These are phyloP conservation scores for Penicillium italicum DNA, from an alignment of 2,329 filamentous ascomycete species.

Conservation along the genomic window DNA sequence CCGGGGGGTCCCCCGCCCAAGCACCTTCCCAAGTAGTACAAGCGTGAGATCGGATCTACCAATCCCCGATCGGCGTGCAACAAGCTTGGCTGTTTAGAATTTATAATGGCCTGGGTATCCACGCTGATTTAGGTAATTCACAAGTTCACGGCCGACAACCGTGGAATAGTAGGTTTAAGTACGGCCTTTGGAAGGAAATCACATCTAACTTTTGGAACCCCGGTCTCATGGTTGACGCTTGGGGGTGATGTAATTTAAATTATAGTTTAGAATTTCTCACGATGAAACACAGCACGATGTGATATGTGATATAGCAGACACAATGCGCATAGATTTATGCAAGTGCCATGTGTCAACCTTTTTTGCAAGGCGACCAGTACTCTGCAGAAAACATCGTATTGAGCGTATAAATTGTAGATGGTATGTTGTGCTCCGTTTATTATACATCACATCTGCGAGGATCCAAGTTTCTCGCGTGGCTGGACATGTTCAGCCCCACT, in stretches of 20 bases:
- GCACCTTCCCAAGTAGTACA: constrained; percentile 13
- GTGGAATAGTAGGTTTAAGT: not conserved
- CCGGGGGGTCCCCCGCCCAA: not conserved
- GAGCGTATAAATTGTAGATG: not conserved
- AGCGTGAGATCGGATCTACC: constrained; percentile 10
- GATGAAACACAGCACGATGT: constrained; percentile 3
- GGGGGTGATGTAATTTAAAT: constrained; percentile 5
- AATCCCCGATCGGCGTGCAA: constrained; percentile 6
- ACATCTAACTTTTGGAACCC: not conserved
- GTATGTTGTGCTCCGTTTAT: not conserved
- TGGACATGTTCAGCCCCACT: constrained; percentile 5
- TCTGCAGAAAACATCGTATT: not conserved
- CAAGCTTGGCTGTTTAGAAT: not conserved
- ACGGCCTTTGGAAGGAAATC: not conserved
- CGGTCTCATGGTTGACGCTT: not conserved
- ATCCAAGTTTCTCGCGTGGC: constrained; percentile 3
- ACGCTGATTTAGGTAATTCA: not conserved
- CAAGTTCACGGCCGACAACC: not conserved
- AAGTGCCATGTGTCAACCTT: constrained; percentile 23
- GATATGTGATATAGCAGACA: constrained; percentile 13
- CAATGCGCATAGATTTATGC: constrained; percentile 11
- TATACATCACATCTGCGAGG: not conserved
- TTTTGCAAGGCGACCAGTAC: constrained; percentile 12
- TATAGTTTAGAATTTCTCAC: constrained; percentile 1
- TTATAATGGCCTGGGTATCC: not conserved